Conservation (phyloP, 306 rosid genomes). For the Vigna angularis region DNA sequence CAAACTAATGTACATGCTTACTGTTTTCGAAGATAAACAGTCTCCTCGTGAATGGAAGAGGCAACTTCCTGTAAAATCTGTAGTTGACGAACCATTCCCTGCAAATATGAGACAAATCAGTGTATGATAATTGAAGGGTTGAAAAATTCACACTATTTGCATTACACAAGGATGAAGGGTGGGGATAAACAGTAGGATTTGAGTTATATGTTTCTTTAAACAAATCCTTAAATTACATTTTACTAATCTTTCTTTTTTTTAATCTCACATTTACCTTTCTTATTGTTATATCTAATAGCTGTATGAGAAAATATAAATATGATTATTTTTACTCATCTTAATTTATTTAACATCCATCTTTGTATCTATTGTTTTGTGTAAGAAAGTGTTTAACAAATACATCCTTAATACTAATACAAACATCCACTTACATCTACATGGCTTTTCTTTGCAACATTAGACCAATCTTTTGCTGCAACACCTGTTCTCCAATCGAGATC, state of each 20-base stretch:
- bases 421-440: constrained; percentile 64
- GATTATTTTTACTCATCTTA: background rate
- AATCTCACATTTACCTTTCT: background rate
- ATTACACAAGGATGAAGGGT: background rate
- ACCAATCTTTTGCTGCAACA: constrained; percentile 64
- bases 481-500: constrained; percentile 84
- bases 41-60: constrained; percentile 68
- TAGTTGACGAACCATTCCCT: constrained; percentile 66
- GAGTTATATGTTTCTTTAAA: background rate
- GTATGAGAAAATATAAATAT: background rate
- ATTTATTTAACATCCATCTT: background rate
- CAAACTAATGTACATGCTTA: constrained; percentile 28
- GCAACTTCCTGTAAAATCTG: constrained; percentile 55
- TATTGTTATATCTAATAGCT: background rate
- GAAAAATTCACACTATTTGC: background rate
- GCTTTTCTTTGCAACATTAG: constrained; percentile 70
- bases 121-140: background rate
- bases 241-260: background rate
- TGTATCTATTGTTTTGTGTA: background rate
- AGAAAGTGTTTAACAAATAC: no score
- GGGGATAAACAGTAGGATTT: background rate
- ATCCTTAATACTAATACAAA: background rate
- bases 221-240: background rate
- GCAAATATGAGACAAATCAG: background rate
- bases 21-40: constrained; percentile 65